phyloP scores from a whole-genome alignment of 768 basidiomycete species.

The Dacryopinax primogenitus region DNA sequence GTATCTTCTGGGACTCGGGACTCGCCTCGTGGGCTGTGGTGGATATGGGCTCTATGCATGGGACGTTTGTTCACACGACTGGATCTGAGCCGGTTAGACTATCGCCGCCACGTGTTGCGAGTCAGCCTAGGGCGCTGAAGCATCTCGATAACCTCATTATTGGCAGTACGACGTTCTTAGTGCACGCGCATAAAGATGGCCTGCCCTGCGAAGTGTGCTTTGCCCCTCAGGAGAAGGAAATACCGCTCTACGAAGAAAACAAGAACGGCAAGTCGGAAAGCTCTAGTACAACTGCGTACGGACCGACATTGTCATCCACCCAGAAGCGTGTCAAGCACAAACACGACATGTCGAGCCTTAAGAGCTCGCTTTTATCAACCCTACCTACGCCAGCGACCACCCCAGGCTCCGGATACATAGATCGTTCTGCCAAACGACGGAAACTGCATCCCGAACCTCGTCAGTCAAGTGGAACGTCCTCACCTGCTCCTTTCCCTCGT shows the following conservation, averaged over 20 bases:
- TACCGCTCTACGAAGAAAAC: conserved; percentile 42
- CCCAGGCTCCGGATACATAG: conserved; percentile 34
- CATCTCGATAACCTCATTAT: conserved; percentile 56
- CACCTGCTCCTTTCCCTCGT: background rate
- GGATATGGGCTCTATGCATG: conserved; percentile 78
- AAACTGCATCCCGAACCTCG: conserved; percentile 40
- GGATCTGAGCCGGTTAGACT: conserved; percentile 33
- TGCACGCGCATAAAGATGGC: conserved; percentile 53
- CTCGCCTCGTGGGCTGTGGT: conserved; percentile 57
- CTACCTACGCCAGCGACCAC: background rate
- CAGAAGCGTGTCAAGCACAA: conserved; percentile 37
- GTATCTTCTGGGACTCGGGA: conserved; percentile 52
- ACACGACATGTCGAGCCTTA: conserved; percentile 53
- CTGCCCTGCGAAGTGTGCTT: conserved; percentile 54
- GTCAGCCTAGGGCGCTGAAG: conserved; percentile 47
- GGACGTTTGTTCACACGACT: conserved; percentile 47
- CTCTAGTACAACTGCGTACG: conserved; percentile 15
- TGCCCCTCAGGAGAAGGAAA: conserved; percentile 38
- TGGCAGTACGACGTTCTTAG: conserved; percentile 55
- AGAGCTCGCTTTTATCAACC: conserved; percentile 43
- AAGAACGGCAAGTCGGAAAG: conserved; percentile 10
- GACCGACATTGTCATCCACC: conserved; percentile 22
- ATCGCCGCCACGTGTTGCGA: conserved; percentile 53
- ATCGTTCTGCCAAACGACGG: conserved; percentile 60
- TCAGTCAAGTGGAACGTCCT: conserved; percentile 2